Percentiles rank a stretch among this genome's conserved stretches.
Evolutionary conservation across 139 green algal species (phyloP).

Genomic region (Picochlorum sp.): DNA sequence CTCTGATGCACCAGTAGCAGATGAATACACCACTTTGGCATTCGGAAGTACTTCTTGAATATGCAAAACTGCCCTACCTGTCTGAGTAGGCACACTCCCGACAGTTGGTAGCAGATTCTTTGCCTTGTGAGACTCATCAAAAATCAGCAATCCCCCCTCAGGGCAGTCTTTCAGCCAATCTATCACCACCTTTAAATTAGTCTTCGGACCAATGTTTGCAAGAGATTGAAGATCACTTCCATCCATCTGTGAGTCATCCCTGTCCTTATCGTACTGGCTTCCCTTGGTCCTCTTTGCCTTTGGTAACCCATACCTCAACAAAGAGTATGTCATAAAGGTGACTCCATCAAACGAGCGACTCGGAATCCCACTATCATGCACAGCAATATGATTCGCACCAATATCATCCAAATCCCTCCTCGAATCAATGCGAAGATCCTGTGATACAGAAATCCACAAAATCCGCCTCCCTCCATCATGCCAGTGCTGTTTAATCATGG

Average conservation of each 20-base stretch:
- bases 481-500: slow-evolving; percentile 41
- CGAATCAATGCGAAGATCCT: slow-evolving; percentile 66
- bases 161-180: slow-evolving; percentile 38
- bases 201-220: too few relatives aligned
- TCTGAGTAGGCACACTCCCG: slow-evolving; percentile 45
- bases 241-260: background rate
- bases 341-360: slow-evolving; percentile 45
- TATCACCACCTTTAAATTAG: slow-evolving; percentile 16
- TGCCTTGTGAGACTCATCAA: slow-evolving; percentile 82
- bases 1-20: slow-evolving; percentile 78
- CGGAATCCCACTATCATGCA: slow-evolving; percentile 35
- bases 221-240: too few relatives aligned
- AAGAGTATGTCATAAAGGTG: slow-evolving; percentile 49
- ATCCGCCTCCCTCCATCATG: slow-evolving; percentile 1
- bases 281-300: background rate
- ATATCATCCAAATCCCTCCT: slow-evolving; percentile 69
- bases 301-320: slow-evolving; percentile 1
- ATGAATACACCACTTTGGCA: slow-evolving; percentile 77
- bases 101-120: slow-evolving; percentile 73
- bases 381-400: slow-evolving; percentile 19
- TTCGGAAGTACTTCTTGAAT: slow-evolving; percentile 73
- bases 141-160: slow-evolving; percentile 32
- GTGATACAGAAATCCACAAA: slow-evolving; percentile 71
- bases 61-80: slow-evolving; percentile 57
- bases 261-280: background rate